Evolutionary conservation across 192 early-diverging fungal species (phyloP), one percentile per base, ranked within the genome.

Genomic region (Lobosporangium transversale): DNA sequence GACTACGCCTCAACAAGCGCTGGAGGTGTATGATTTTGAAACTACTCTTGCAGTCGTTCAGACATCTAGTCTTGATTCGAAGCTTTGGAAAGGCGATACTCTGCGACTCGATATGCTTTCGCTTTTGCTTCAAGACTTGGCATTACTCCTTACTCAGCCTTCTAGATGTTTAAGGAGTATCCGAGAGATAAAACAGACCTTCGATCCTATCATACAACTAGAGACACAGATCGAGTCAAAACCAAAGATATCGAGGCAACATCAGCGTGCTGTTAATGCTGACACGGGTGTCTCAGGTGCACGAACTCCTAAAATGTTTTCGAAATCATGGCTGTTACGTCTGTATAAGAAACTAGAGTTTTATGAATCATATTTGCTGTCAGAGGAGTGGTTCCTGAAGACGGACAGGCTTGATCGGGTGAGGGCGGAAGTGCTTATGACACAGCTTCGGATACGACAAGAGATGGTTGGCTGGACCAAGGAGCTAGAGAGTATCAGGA

Each of bases 21-120:
- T 53, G 3, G 60, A 62, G 23, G 73, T 76, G 11, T 51, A 76
- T 27, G 64, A 67, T 12, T 76, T 76, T 58, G 73, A 76, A 45
- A 76, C 73, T 18, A 62, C 73, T 1, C 52, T 76, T 31, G 73
- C 73, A 4, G 47, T 67, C 20, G 17, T 76, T 3, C 73, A 76
- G 24, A 36, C 30, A 10, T 42, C 43, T 0, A 62, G 73, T 57
- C 40, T 67, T 18, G 31, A 62, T 10, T 76, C 73, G n/a, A 67
- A 58, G 17, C 59, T 76, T 1, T 76, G 73, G 73, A 76, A 58
- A n/a, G 73, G 73, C 21, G 73, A 76, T 15, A 76, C 64, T 21
- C 17, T 61, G 11, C 64, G 73, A 20, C 53, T 62, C 0, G 73
- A 76, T 31, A 67, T 76, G 73, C 48, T 67, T 2, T 53, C 64